These are phyloP conservation scores for Starmerella kuoi DNA, from an alignment of 805 yeast genomes.

Conservation along the genomic window DNA sequence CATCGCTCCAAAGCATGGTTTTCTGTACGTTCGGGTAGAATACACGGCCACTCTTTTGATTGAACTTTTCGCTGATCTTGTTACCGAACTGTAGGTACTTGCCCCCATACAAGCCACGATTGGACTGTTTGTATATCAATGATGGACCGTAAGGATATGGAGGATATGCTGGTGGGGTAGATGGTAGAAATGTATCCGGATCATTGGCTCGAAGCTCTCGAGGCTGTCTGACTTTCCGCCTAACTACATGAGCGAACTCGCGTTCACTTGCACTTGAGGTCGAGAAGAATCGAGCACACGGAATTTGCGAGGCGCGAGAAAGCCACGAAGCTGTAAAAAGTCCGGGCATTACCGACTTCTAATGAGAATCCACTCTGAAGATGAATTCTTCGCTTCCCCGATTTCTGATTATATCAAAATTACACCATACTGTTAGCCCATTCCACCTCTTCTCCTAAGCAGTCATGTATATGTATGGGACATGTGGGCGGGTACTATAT, in stretches of 20 bases:
- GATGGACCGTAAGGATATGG: slow-evolving; percentile 73
- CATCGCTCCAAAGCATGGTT: slow-evolving; percentile 74
- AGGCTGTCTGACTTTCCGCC: slow-evolving; percentile 22
- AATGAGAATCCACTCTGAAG: no score
- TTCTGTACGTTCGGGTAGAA: slow-evolving; percentile 75
- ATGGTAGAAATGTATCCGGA: slow-evolving; percentile 31
- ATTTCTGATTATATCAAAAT: background rate
- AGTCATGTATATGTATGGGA: no score
- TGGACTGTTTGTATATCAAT: slow-evolving; percentile 64
- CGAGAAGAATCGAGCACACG: background rate
- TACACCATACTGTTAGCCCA: no score
- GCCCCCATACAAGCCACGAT: slow-evolving; percentile 86
- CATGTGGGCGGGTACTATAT: no score
- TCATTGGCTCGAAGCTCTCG: slow-evolving; percentile 41
- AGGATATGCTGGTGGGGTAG: slow-evolving; percentile 37
- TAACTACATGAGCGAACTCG: slow-evolving; percentile 24
- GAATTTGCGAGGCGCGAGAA: no score
- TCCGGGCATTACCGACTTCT: no score
- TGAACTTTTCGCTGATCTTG: slow-evolving; percentile 62
- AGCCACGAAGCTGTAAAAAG: background rate
- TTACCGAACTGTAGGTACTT: slow-evolving; percentile 66
- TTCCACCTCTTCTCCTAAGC: no score
- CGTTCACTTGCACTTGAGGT: slow-evolving; percentile 4
- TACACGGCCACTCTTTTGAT: slow-evolving; percentile 50
- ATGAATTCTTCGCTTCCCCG: background rate